These are phyloP conservation scores for Musa acuminata DNA, from an alignment of 176 grass and related monocot species.

Conservation along the genomic window DNA sequence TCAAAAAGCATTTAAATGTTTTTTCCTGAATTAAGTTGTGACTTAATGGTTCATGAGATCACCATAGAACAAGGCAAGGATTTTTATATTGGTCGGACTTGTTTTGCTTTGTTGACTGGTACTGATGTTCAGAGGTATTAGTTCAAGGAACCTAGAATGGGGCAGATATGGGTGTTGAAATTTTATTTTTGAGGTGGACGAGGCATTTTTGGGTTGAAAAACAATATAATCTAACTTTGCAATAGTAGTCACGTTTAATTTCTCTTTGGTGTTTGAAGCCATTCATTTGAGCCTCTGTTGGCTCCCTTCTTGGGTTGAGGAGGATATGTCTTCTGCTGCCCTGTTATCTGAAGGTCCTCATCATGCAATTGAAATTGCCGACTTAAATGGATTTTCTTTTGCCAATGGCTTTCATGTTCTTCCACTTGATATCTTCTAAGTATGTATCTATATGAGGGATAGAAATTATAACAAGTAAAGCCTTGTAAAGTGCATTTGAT, in stretches of 20 bases:
- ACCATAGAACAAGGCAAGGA: not conserved
- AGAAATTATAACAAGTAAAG: too few species aligned
- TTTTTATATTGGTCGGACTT: not conserved
- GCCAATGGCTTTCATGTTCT: too few species aligned
- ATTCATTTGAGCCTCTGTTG: not conserved
- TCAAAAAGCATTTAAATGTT: not conserved
- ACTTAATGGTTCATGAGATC: not conserved
- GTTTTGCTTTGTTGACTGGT: not conserved
- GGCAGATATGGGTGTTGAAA: not conserved
- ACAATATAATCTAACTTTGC: not conserved
- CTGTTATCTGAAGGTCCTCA: too few species aligned
- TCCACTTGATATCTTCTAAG: too few species aligned
- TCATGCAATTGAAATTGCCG: too few species aligned
- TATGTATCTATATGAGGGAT: too few species aligned
- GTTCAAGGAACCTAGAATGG: not conserved
- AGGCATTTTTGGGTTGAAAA: not conserved
- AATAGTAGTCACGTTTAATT: not conserved
- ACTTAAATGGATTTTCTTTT: too few species aligned
- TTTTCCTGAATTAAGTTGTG: not conserved
- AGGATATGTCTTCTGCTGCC: not conserved
- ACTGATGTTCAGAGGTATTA: not conserved
- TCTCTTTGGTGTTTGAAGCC: not conserved
- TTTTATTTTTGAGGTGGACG: not conserved
- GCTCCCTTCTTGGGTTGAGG: not conserved
- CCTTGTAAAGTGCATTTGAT: too few species aligned